Evolutionary conservation across 2,329 filamentous ascomycete genomes (phyloP).

Genomic region (Trichoderma harzianum): DNA sequence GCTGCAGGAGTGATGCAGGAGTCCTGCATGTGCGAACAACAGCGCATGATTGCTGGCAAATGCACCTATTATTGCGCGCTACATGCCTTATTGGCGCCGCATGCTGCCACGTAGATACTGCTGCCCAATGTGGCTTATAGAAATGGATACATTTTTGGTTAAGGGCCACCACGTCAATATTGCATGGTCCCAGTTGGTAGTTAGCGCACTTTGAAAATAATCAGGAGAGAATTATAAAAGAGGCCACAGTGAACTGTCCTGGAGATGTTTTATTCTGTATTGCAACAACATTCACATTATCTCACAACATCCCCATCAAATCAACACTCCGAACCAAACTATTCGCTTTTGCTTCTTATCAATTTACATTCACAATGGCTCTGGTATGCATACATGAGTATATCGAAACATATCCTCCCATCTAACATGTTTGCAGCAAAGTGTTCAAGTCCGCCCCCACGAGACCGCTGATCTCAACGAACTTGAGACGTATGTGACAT

Average conservation of each 20-base stretch:
- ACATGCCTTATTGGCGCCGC: slow-evolving; percentile 6
- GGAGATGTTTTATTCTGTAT: neutral
- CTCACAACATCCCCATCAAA: neutral
- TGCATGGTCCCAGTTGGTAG: neutral
- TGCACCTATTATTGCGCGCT: slow-evolving; percentile 12
- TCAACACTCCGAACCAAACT: neutral
- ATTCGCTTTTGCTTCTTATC: too few relatives aligned
- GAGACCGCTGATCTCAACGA: neutral
- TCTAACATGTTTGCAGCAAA: neutral
- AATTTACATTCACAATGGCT: neutral
- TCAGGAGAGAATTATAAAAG: neutral
- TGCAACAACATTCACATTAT: neutral
- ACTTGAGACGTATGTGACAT: neutral
- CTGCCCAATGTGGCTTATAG: slow-evolving; percentile 12
- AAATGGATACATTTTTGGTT: slow-evolving; percentile 1
- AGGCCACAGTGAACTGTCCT: neutral
- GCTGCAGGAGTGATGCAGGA: neutral
- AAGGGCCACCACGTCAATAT: neutral
- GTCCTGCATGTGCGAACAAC: slow-evolving; percentile 11
- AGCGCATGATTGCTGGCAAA: slow-evolving; percentile 12
- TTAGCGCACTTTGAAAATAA: neutral
- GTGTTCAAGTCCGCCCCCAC: neutral
- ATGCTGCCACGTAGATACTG: slow-evolving; percentile 9
- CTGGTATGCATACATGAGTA: neutral
- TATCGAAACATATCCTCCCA: neutral